Evolutionary conservation across 225 moss, liverwort and hornwort genomes (phyloP).

Genomic region (Pseudisothecium myosuroides): DNA sequence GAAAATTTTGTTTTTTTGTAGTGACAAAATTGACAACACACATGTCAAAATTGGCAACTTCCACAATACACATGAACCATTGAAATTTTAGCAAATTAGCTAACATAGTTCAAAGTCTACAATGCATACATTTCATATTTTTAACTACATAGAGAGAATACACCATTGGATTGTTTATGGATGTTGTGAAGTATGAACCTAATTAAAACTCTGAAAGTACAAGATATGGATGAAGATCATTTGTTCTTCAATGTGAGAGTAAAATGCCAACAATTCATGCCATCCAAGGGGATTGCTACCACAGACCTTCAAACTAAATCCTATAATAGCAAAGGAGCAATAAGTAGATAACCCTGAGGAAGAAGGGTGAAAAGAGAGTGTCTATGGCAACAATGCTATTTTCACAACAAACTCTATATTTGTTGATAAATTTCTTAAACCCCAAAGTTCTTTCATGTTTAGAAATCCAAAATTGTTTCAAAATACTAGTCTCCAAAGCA

Average conservation of each 20-base stretch:
- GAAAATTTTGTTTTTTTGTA: background rate
- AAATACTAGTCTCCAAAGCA: too few species aligned
- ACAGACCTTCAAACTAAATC: background rate
- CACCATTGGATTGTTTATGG: background rate
- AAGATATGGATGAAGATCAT: background rate
- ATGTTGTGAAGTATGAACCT: background rate
- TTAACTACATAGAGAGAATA: background rate
- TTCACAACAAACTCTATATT: background rate
- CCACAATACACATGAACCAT: too few species aligned
- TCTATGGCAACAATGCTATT: background rate
- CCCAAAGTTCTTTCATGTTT: too few species aligned
- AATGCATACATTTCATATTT: background rate
- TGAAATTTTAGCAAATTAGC: background rate
- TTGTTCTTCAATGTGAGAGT: too few species aligned
- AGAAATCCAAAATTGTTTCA: too few species aligned
- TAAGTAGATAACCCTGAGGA: background rate
- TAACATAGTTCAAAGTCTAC: background rate
- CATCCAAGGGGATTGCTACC: accelerated
- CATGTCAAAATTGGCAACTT: background rate
- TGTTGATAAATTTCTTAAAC: background rate
- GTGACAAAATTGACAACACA: background rate
- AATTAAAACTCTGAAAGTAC: too few species aligned
- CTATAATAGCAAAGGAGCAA: background rate
- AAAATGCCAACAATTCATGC: background rate
- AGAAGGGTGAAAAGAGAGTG: background rate